These are phyloP conservation scores for Fusarium sp. DNA, from an alignment of 2,329 filamentous ascomycete species.

Conservation along the genomic window DNA sequence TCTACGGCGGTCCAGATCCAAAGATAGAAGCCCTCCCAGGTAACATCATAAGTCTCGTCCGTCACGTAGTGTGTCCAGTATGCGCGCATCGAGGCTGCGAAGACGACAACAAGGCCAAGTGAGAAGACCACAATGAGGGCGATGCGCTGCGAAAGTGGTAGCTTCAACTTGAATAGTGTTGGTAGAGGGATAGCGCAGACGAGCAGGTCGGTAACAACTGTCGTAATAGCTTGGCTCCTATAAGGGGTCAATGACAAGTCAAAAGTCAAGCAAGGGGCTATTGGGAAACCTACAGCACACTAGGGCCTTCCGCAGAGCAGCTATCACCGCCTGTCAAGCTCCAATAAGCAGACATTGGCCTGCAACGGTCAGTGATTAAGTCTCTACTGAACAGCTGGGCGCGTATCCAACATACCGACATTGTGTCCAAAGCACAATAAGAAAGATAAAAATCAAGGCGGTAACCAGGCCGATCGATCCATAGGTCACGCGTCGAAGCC, in stretches of 20 bases:
- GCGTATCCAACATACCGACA: conserved; percentile 46
- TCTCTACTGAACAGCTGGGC: not conserved
- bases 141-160: conserved; percentile 50
- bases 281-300: conserved; percentile 37
- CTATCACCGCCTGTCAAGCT: conserved; percentile 33
- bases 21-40: conserved; percentile 55
- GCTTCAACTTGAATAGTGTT: conserved; percentile 47
- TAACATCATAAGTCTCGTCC: conserved; percentile 53
- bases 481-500: conserved; percentile 50
- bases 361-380: not conserved
- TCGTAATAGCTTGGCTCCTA: conserved; percentile 49
- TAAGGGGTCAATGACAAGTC: not conserved
- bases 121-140: conserved; percentile 53
- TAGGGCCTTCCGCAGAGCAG: conserved; percentile 48
- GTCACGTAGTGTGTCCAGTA: conserved; percentile 54
- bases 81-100: conserved; percentile 51
- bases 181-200: conserved; percentile 54
- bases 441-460: conserved; percentile 46
- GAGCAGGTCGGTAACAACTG: conserved; percentile 49
- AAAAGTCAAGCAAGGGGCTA: too few species aligned
- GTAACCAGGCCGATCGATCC: conserved; percentile 45
- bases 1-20: conserved; percentile 59
- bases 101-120: conserved; percentile 52
- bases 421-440: conserved; percentile 53
- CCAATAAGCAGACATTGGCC: conserved; percentile 43